Evolutionary conservation across 2,329 filamentous ascomycete species (phyloP), one percentile per base, ranked within the genome.

Genomic region (Diaporthe vexans): DNA sequence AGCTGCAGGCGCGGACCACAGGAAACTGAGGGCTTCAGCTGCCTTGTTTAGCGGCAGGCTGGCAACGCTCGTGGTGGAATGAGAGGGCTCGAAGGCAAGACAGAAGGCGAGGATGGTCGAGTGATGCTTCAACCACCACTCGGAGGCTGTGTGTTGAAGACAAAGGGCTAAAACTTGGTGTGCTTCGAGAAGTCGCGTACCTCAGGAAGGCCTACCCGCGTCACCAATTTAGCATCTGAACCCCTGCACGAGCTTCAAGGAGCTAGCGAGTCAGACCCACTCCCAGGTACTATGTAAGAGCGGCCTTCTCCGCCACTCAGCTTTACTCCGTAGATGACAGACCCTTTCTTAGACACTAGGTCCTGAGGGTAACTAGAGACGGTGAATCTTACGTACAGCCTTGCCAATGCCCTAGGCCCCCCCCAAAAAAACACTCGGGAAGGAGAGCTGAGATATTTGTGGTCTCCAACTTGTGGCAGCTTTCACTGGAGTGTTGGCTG

Each of bases 191-290:
- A 24, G 63, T 68, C 63, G 63, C 63, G 63, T 68, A 52, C 33
- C 17, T 63, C 17, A 19, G 21, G 19, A 19, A 37, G 26, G 43
- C 46, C 21, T 35, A 52, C 63, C 40, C 33, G 46, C 63, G 63
- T 68, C 63, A 68, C 63, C n/a, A 67, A 67, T 67, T 52, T 67
- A 67, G 37, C n/a, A 37, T 15, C 9, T 8, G n/a, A 29, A 37
- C 24, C 63, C 46, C 48, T 68, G 63, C 33, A 65, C 61, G 26
- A 19, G 61, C 61, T 63, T 48, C n/a, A 48, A 9, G 29, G 59
- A 19, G 40, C 59, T 63, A 43, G 40, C 40, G 13, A 65, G 19
- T 35, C 19, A n/a, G 43, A 33, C 61, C 61, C 43, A 35, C 43
- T 65, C 21, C 8, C 11, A 21, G 24, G 59, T 51, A 15, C 10